Percentiles rank a stretch among this genome's conserved stretches.
Conservation (phyloP, 176 grass and related monocot genomes). For the Eremochloa ophiuroides region DNA sequence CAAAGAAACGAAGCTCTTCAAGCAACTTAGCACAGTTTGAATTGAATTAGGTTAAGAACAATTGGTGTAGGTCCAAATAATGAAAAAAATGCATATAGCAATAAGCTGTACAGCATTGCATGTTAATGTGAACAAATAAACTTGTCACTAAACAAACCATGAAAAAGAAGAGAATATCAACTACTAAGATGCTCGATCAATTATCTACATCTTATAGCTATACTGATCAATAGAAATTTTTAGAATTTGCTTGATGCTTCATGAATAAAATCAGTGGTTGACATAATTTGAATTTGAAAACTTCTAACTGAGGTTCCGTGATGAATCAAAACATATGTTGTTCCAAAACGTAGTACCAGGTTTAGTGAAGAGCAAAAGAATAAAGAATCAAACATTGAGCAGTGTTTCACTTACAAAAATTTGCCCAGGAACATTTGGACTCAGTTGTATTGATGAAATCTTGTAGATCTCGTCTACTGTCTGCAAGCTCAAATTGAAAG, state of each 20-base stretch:
- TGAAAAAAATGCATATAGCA: not conserved
- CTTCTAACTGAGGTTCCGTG: not conserved
- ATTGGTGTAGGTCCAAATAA: not conserved
- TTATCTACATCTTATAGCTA: not conserved
- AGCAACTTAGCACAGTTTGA: not conserved
- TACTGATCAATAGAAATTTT: not conserved
- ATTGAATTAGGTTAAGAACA: conserved; percentile 8
- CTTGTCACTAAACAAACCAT: not conserved
- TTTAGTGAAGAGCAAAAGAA: conserved; percentile 18
- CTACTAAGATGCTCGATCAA: not conserved
- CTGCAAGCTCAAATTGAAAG: conserved; percentile 47
- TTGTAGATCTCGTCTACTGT: conserved; percentile 99
- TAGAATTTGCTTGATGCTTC: not conserved
- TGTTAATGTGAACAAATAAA: not conserved
- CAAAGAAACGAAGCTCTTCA: conserved; percentile 10
- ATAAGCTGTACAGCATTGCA: not conserved
- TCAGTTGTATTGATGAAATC: conserved; percentile 83
- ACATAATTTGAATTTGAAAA: not conserved
- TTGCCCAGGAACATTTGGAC: conserved; percentile 95
- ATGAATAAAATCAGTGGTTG: not conserved
- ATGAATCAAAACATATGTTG: not conserved
- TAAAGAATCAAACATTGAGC: conserved; percentile 1
- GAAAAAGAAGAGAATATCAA: not conserved
- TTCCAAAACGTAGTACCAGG: not conserved
- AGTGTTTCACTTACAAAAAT: conserved; percentile 89